Conservation (phyloP, 1,284 basidiomycete genomes). For the Phaffia rhodozyma region DNA sequence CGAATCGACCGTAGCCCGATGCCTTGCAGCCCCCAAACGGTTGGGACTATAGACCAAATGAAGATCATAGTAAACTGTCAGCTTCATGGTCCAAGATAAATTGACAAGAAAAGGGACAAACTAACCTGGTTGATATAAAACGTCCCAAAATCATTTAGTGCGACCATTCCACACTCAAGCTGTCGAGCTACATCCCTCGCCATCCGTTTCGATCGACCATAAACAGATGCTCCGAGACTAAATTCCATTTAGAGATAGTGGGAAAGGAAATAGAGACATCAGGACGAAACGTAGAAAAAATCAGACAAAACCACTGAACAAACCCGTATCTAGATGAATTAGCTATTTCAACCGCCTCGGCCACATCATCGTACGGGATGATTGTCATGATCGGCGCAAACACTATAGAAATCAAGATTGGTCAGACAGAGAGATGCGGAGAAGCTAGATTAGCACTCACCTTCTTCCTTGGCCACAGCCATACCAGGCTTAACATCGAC, state of each 20-base stretch:
- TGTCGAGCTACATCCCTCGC: constrained; percentile 64
- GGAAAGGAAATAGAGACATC: background rate
- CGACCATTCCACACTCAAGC: constrained; percentile 90
- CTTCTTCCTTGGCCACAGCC: constrained; percentile 64
- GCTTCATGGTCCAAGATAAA: background rate
- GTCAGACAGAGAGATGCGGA: constrained; percentile 14
- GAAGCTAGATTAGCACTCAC: constrained; percentile 38
- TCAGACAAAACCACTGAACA: background rate
- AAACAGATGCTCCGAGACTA: constrained; percentile 81
- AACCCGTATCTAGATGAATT: constrained; percentile 70
- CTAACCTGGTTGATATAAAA: constrained; percentile 48
- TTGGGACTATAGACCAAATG: constrained; percentile 84
- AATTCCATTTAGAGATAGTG: background rate
- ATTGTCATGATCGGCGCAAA: constrained; percentile 81
- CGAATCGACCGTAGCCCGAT: constrained; percentile 77
- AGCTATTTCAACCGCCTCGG: constrained; percentile 72
- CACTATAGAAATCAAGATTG: constrained; percentile 40
- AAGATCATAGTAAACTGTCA: constrained; percentile 72
- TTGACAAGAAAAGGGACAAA: constrained; percentile 3
- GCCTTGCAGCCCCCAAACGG: constrained; percentile 87
- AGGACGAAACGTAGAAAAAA: background rate
- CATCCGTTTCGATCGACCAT: constrained; percentile 62
- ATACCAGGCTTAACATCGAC: constrained; percentile 63
- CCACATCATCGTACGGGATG: constrained; percentile 64
- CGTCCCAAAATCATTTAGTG: constrained; percentile 83